These are phyloP conservation scores for Mollisiaceae sp. DNA, from an alignment of 2,329 filamentous ascomycete genomes.

Conservation along the genomic window DNA sequence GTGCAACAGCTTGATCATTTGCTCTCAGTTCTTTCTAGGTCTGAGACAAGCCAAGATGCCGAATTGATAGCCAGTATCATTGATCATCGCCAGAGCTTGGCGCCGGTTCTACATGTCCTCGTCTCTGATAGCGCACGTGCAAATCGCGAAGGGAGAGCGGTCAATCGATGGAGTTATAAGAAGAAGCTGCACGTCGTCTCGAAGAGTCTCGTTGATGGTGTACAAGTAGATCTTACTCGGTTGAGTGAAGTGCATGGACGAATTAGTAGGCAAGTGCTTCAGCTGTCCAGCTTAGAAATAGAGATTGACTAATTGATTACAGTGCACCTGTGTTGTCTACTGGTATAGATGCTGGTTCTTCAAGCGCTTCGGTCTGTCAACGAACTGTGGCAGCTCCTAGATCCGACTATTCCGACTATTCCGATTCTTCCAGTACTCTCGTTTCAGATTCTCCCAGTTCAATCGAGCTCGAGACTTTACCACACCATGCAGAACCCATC, in stretches of 20 bases:
- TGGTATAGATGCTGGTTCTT: neutral
- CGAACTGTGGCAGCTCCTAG: no score
- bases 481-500: neutral
- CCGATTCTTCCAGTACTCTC: no score
- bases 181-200: neutral
- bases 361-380: no score
- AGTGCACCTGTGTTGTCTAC: neutral
- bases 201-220: neutral
- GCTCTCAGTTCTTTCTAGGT: neutral
- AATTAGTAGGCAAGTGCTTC: neutral
- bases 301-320: neutral
- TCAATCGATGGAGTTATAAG: constrained; percentile 4
- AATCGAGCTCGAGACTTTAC: neutral
- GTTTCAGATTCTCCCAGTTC: neutral
- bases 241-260: neutral
- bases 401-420: no score
- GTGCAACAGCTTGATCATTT: neutral
- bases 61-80: neutral
- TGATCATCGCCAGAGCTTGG: neutral
- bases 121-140: neutral
- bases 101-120: neutral
- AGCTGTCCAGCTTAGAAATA: neutral
- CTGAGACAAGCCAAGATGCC: neutral
- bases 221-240: neutral
- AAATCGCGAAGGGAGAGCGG: neutral